Evolutionary conservation across 176 grass and related monocot genomes (phyloP), one percentile per base, ranked within the genome.

Genomic region (Zoysia japonica): DNA sequence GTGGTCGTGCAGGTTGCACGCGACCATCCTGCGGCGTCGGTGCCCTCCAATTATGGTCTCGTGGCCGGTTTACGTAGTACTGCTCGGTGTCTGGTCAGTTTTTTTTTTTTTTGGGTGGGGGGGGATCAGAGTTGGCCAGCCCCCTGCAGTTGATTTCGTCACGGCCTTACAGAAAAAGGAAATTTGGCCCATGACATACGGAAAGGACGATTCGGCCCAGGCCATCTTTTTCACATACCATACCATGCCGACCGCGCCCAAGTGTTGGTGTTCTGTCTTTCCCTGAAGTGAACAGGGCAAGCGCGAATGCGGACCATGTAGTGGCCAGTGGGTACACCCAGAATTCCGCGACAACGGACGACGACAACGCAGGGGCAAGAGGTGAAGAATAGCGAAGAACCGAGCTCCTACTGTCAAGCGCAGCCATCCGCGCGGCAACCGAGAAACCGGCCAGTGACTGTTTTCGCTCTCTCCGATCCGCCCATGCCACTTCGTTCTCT

Each of bases 381-480:
- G 36, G 28, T 28, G 28, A 28, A 28, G 28, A 28, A 28, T 13
- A 52, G 12, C 45, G 43, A 39, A 43, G 36, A 54, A n/a, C 49
- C 37, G 64, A 79, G 65, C 47, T 57, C 77, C 77, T 79, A 79
- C 65, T 79, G 65, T 68, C 65, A 73, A 66, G 61, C 80, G 56
- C 79, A 81, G 78, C 67, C 60, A 35, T 46, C 80, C 70, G 47
- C 47, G 70, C 44, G 52, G 39, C 68, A 52, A 56, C 19, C 59
- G 16, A 79, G 8, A 47, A 82, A 59, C 53, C 61, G 54, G 1
- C n/a, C 63, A 79, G 11, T 67, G 76, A 66, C 5, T 61, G 5
- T 48, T 47, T 2, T 47, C 47, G 10, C 53, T 3, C 66, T n/a
- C 78, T 6, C 14, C 55, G 42, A 65, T 44, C 49, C 47, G 46